Conservation (phyloP, 169 alveolate genomes). For the Cyclospora cayetanensis region DNA sequence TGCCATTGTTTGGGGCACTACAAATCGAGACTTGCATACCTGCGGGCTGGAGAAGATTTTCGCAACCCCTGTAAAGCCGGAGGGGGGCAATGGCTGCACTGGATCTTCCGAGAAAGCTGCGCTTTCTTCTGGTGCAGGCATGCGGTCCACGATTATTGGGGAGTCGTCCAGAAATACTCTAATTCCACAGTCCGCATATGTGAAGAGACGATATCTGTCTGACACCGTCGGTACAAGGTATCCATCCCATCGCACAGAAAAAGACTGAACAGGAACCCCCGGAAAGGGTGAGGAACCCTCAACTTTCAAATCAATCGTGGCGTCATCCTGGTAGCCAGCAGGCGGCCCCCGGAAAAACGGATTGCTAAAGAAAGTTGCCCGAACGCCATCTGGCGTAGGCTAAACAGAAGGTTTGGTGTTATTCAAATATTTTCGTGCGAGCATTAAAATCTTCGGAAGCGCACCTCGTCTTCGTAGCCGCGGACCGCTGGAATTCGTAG, state of each 20-base stretch:
- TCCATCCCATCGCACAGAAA: conserved; percentile 91
- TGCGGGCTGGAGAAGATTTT: conserved; percentile 83
- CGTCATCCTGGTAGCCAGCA: conserved; percentile 79
- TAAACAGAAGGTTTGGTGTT: too few relatives aligned
- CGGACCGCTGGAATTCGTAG: not conserved
- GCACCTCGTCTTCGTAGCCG: conserved; percentile 44
- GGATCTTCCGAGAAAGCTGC: conserved; percentile 77
- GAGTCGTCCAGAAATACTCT: conserved; percentile 87
- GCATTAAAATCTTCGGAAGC: too few relatives aligned
- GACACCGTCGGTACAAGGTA: conserved; percentile 85
- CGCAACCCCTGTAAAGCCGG: conserved; percentile 75
- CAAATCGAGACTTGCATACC: conserved; percentile 64
- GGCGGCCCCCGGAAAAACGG: conserved; percentile 85
- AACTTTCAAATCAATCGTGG: conserved; percentile 78
- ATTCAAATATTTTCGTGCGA: too few relatives aligned
- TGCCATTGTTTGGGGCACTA: conserved; percentile 64
- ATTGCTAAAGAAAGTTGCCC: conserved; percentile 84
- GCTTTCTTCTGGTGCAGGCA: conserved; percentile 84
- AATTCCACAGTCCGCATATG: conserved; percentile 89
- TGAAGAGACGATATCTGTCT: conserved; percentile 81
- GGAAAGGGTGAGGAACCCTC: conserved; percentile 82
- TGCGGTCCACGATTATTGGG: conserved; percentile 85
- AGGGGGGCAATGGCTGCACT: conserved; percentile 73
- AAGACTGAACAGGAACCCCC: conserved; percentile 87
- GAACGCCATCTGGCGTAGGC: conserved; percentile 83